Conservation (phyloP, 768 basidiomycete species). For the Tylopilus subfusipes region DNA sequence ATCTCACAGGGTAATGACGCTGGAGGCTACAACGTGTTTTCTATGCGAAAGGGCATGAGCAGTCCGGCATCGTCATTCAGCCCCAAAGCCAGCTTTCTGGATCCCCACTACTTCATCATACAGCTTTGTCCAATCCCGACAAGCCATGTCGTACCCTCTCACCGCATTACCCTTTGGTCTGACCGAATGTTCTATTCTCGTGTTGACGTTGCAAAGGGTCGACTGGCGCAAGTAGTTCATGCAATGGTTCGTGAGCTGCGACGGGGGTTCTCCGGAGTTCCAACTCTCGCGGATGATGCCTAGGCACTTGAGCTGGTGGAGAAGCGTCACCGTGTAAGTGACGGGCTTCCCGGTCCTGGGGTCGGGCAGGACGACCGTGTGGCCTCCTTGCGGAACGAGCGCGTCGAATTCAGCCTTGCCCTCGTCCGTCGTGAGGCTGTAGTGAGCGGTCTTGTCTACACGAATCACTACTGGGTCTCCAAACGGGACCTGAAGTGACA, state of each 20-base stretch:
- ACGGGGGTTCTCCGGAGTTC: not conserved
- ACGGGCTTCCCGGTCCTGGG: constrained; percentile 8
- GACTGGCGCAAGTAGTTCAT: constrained; percentile 12
- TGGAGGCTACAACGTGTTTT: not conserved
- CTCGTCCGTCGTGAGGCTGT: constrained; percentile 10
- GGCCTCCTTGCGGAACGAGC: constrained; percentile 8
- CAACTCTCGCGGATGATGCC: constrained; percentile 10
- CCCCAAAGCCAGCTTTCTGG: not conserved
- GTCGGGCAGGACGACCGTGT: constrained; percentile 9
- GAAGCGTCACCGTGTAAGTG: constrained; percentile 11
- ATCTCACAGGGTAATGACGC: not conserved
- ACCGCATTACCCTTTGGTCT: constrained; percentile 3
- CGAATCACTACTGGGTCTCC: constrained; percentile 12
- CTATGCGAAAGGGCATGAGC: not conserved
- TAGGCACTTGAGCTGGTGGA: constrained; percentile 14
- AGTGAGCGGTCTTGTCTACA: constrained; percentile 11
- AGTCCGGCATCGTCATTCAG: not conserved
- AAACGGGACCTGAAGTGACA: constrained; percentile 9
- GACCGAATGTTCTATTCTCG: constrained; percentile 10
- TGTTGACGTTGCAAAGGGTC: constrained; percentile 12
- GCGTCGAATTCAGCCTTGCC: constrained; percentile 15
- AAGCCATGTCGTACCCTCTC: constrained; percentile 11
- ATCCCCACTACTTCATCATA: constrained; percentile 12
- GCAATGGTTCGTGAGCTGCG: constrained; percentile 9
- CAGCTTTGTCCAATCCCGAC: constrained; percentile 14